Base-by-base conservation (phyloP, 441 rosid species). In the Populus hybrid region DNA sequence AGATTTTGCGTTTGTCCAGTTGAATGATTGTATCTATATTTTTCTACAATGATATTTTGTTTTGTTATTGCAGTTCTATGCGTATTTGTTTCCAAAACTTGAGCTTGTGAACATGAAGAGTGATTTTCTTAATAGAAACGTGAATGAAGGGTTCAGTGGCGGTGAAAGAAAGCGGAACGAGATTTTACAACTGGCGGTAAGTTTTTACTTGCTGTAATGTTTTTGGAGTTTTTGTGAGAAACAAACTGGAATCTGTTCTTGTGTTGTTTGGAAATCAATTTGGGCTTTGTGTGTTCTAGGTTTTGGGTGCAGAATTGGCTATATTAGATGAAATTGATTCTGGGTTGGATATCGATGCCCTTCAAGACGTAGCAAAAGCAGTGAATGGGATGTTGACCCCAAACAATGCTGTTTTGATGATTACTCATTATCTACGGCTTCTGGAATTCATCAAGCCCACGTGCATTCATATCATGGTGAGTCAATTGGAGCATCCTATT, bases 141-240 rank as follows among this genome's bases (percentile, higher is more conserved):
- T 96, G 36, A 94, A 96, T 85, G 99, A 94, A 89, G 32, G 32
- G 32, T 30, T 30, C 32, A 30, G 99, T 78, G 99, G 99, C 10
- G 99, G 98, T 73, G 98, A 96, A 86, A 94, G 88, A 86, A 96
- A 96, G 80, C 98, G 98, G 78, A 96, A 94, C 59, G 99, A 96
- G 84, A 94, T 94, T 81, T 84, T 94, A 54, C 98, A 96, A 81
- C 96, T 96, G 42, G 98, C 97, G 90, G 98, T 96, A 89, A 38
- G 66, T 70, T 30, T 50, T 73, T 63, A 2, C 28, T 28, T 12
- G 2, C 8, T 3, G n/a, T n/a, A 34, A 54, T 54, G 7, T 16
- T 50, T 10, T 40, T 40, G 8, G 50, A 40, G 50, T 42, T 42
- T 18, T 54, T 54, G 21, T 30, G 6, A 18, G 61, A 54, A 16